Percentiles rank a stretch among this genome's conserved stretches.
Evolutionary conservation across 2,329 filamentous ascomycete species (phyloP).

Genomic region (Rosellinia necatrix): DNA sequence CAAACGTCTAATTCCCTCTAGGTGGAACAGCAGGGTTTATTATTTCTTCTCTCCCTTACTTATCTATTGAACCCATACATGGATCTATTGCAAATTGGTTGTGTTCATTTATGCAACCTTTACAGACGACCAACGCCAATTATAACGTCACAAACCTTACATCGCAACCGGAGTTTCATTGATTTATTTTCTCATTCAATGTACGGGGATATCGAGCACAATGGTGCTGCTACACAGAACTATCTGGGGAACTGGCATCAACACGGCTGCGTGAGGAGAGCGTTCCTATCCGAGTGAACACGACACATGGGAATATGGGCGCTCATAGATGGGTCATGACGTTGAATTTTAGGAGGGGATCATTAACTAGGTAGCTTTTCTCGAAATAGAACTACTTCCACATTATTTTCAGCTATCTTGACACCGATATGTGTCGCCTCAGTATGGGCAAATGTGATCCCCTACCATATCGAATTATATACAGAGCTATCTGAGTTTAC

Average conservation of each 20-base stretch:
- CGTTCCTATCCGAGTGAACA: background rate
- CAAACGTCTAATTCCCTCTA: conserved; percentile 18
- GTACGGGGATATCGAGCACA: conserved; percentile 2
- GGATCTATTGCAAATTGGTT: background rate
- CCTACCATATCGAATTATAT: no score
- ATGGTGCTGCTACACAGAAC: background rate
- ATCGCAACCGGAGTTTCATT: background rate
- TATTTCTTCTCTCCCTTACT: conserved; percentile 31
- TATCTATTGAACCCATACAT: conserved; percentile 13
- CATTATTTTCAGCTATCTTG: background rate
- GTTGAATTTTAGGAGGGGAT: background rate
- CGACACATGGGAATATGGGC: background rate
- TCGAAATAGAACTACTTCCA: background rate
- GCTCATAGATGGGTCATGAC: background rate
- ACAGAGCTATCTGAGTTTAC: no score
- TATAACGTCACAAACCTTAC: background rate
- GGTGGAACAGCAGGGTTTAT: conserved; percentile 36
- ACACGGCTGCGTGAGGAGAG: background rate
- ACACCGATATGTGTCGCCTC: background rate
- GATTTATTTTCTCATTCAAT: background rate
- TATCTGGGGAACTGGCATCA: background rate
- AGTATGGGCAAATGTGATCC: no score
- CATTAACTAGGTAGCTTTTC: background rate
- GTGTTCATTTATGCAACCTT: background rate
- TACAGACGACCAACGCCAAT: background rate